These are phyloP conservation scores for Saksenaea oblongispora DNA, from an alignment of 371 early-diverging fungal species.

Conservation along the genomic window DNA sequence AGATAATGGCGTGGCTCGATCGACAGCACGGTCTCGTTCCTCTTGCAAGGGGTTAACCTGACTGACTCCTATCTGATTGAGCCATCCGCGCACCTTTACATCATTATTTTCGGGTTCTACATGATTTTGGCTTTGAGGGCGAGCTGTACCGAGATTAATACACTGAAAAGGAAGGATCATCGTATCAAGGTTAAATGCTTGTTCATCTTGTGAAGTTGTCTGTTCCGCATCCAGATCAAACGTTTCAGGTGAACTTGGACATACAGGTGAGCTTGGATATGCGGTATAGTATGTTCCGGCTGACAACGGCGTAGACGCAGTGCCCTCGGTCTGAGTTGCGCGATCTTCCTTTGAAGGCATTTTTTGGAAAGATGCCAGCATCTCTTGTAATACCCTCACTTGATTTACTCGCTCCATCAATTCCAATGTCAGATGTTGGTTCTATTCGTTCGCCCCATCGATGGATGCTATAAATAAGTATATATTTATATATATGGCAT, in stretches of 20 bases:
- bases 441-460: slow-evolving; percentile 8
- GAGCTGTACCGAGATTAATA: too few relatives aligned
- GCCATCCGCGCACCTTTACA: background rate
- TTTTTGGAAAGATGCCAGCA: background rate
- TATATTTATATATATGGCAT: background rate
- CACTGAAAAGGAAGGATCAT: too few relatives aligned
- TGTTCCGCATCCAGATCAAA: too few relatives aligned
- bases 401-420: slow-evolving; percentile 8
- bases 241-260: background rate
- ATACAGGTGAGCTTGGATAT: background rate
- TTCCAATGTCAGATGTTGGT: slow-evolving; percentile 12
- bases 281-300: background rate
- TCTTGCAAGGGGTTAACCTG: background rate
- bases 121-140: background rate
- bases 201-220: too few relatives aligned
- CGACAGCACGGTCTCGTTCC: background rate
- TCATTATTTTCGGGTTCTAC: background rate
- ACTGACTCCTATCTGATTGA: background rate
- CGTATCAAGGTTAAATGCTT: too few relatives aligned
- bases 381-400: background rate
- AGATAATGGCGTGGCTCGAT: background rate
- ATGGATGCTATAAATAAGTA: background rate
- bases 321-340: background rate
- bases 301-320: background rate
- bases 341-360: background rate